Evolutionary conservation across 148 eudicot species (phyloP).

Genomic region (Cornus controversa): DNA sequence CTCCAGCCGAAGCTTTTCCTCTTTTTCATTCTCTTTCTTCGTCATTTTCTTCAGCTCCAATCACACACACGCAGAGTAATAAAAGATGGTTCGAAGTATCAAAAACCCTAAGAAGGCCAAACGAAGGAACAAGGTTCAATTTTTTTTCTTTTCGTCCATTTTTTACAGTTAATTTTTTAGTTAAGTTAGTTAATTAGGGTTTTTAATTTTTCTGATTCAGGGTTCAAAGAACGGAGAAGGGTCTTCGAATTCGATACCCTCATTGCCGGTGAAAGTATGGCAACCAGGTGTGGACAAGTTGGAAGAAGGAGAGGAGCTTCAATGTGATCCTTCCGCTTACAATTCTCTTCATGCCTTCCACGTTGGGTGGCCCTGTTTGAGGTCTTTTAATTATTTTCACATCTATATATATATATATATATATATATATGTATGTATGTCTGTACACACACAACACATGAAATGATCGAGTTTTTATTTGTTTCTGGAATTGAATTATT

Average conservation of each 20-base stretch:
- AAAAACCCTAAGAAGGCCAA: slow-evolving; percentile 68
- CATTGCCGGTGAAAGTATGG: slow-evolving; percentile 74
- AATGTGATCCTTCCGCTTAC: slow-evolving; percentile 87
- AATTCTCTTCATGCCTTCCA: slow-evolving; percentile 90
- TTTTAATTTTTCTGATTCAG: slow-evolving; percentile 22
- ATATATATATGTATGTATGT: too few species aligned
- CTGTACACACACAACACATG: neutral
- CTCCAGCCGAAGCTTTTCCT: neutral
- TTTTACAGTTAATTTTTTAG: neutral
- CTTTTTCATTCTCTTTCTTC: neutral
- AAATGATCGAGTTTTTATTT: neutral
- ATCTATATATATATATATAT: neutral
- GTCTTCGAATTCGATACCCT: slow-evolving; percentile 34
- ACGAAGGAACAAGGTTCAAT: slow-evolving; percentile 56
- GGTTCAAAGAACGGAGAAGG: slow-evolving; percentile 55
- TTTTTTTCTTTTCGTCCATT: neutral
- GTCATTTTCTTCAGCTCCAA: neutral
- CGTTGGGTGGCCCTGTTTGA: slow-evolving; percentile 94
- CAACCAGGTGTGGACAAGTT: slow-evolving; percentile 81
- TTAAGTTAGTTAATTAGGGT: neutral
- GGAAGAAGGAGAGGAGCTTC: slow-evolving; percentile 89
- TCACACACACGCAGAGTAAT: neutral
- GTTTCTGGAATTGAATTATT: neutral
- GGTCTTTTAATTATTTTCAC: slow-evolving; percentile 28
- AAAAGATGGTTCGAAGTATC: slow-evolving; percentile 67